Base-by-base conservation (phyloP, 2,329 filamentous ascomycete species). In the Cercospora zeina region DNA sequence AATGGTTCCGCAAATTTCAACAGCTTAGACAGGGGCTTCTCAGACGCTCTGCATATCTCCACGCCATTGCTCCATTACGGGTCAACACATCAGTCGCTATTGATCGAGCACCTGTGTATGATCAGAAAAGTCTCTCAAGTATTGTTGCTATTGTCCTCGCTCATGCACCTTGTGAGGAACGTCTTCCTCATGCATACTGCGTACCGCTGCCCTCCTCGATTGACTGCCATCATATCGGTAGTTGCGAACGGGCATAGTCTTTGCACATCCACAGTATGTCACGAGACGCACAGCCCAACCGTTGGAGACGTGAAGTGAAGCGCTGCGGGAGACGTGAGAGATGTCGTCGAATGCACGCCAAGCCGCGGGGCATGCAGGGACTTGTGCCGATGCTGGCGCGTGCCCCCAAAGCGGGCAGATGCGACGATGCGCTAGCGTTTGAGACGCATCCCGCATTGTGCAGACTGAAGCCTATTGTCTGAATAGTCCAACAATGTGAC, bases 351-450 rank as follows among this genome's bases (percentile, higher is more conserved):
- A 47, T 9, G 42, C 19, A 47, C 3, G 42, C 42, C 42, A 47
- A 47, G 42, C 1, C 42, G 42, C 42, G 42, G 42, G 42, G 42
- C 42, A 14, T 27, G 42, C 42, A 49, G 24, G 31, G 42, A 49
- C 27, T 19, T 24, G 19, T 14, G 21, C 42, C 42, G 42, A 49
- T 27, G 21, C 27, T 49, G 19, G 30, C 49, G 30, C 49, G 24
- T 53, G 14, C 49, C 49, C 31, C 31, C 31, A 34, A 53, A 53
- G 49, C 30, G 30, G 49, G 30, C 30, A 34, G 27, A 53, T 34
- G 49, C 49, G 49, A 53, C 49, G 49, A 53, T 30, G 49, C 49
- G 49, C 49, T 53, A 53, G 31, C 31, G 49, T 53, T 53, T 31
- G 49, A 53, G 49, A 24, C 34, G 49, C 49, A 53, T 16, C 31